Percentiles rank a stretch among this genome's conserved stretches.
Conservation (phyloP, 2,329 filamentous ascomycete species). For the Sporothrix globosa region DNA sequence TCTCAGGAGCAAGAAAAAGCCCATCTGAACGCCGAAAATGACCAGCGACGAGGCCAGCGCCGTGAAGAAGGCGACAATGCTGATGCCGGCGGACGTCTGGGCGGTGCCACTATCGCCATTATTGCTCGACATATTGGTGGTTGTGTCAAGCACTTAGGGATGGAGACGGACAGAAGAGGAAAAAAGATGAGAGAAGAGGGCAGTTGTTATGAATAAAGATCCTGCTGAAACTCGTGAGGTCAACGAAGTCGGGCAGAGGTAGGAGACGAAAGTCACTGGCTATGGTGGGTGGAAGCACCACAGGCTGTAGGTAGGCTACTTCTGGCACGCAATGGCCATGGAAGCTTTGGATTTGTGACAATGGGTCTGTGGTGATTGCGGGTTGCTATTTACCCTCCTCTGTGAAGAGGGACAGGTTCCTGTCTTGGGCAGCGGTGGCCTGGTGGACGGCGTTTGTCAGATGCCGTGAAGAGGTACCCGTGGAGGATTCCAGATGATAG, state of each 20-base stretch:
- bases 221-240: slow-evolving; percentile 11
- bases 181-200: not conserved
- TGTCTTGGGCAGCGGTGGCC: not conserved
- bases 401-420: not conserved
- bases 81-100: slow-evolving; percentile 48
- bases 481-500: not conserved
- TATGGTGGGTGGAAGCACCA: not conserved
- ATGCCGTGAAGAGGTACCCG: not conserved
- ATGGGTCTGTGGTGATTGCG: not conserved
- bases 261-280: not conserved
- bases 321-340: slow-evolving; percentile 14
- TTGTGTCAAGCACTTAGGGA: not conserved
- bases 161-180: not conserved
- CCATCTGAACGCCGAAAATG: slow-evolving; percentile 65
- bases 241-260: not conserved
- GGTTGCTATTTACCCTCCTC: not conserved
- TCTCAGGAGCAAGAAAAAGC: slow-evolving; percentile 75
- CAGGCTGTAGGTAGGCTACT: slow-evolving; percentile 11
- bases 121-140: slow-evolving; percentile 32
- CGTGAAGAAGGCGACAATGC: slow-evolving; percentile 63
- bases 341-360: not conserved
- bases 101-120: slow-evolving; percentile 34
- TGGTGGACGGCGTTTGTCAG: not conserved
- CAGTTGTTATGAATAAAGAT: not conserved
- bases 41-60: slow-evolving; percentile 65